phyloP scores from a whole-genome alignment of 2,329 filamentous ascomycete genomes.

The Aureobasidium leucospermi region DNA sequence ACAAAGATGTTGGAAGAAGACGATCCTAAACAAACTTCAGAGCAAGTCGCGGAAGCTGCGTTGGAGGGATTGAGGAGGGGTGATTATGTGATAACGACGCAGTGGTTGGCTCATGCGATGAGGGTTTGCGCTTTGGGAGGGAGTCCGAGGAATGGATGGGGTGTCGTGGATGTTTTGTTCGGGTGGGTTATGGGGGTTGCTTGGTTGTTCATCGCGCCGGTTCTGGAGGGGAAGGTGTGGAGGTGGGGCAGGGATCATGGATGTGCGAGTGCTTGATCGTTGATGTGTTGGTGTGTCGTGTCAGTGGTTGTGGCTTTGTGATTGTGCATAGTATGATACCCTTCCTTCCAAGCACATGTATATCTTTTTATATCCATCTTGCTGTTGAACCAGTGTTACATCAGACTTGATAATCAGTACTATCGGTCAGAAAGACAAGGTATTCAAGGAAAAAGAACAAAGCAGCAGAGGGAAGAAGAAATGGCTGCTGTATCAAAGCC shows the following conservation, averaged over 20 bases:
- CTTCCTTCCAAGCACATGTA: neutral
- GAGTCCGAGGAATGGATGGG: constrained; percentile 45
- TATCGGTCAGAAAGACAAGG: too few species aligned
- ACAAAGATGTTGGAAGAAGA: constrained; percentile 72
- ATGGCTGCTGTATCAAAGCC: too few species aligned
- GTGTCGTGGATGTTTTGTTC: constrained; percentile 46
- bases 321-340: neutral
- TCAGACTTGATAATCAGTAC: too few species aligned
- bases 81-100: constrained; percentile 71
- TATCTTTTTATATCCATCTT: neutral
- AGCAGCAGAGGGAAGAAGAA: too few species aligned
- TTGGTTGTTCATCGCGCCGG: constrained; percentile 51
- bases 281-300: neutral
- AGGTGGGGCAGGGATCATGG: constrained; percentile 52
- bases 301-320: too few species aligned
- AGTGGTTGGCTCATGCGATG: constrained; percentile 65
- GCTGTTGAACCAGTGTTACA: too few species aligned
- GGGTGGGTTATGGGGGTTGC: constrained; percentile 47
- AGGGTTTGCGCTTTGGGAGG: constrained; percentile 50
- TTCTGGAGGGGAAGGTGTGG: constrained; percentile 50
- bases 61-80: constrained; percentile 73
- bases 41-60: constrained; percentile 64
- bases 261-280: neutral
- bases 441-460: too few species aligned
- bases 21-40: constrained; percentile 73